Evolutionary conservation across 208 protist species (phyloP).

Genomic region (Tritrichomonas foetus): DNA sequence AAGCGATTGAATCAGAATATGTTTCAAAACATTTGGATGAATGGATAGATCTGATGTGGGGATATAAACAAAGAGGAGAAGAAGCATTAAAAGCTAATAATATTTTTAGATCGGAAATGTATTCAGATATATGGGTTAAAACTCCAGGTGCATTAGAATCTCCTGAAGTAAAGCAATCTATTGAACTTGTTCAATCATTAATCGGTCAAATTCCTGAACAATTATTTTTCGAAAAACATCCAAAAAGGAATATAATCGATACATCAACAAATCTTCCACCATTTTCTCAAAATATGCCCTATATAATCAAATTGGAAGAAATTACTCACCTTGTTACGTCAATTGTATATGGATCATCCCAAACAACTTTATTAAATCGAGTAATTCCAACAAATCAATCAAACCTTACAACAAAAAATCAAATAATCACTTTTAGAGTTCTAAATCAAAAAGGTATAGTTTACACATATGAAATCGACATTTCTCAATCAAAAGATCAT

Average conservation of each 20-base stretch:
- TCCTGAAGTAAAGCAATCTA: not conserved
- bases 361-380: too few species aligned
- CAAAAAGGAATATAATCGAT: not conserved
- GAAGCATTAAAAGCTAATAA: not conserved
- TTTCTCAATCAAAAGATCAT: too few species aligned
- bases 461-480: too few species aligned
- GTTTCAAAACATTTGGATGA: not conserved
- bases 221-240: not conserved
- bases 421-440: too few species aligned
- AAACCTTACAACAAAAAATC: too few species aligned
- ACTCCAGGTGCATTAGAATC: not conserved
- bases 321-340: not conserved
- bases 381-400: too few species aligned
- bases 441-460: too few species aligned
- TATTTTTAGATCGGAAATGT: not conserved
- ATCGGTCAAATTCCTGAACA: slow-evolving; percentile 22
- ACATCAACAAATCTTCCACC: not conserved
- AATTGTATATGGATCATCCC: not conserved
- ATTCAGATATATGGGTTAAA: not conserved
- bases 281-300: not conserved
- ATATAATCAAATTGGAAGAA: not conserved
- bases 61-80: not conserved
- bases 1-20: not conserved
- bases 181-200: not conserved
- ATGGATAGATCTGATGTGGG: not conserved